Base-by-base conservation (phyloP, 1,284 basidiomycete species). In the Xerocomus minutiporus region DNA sequence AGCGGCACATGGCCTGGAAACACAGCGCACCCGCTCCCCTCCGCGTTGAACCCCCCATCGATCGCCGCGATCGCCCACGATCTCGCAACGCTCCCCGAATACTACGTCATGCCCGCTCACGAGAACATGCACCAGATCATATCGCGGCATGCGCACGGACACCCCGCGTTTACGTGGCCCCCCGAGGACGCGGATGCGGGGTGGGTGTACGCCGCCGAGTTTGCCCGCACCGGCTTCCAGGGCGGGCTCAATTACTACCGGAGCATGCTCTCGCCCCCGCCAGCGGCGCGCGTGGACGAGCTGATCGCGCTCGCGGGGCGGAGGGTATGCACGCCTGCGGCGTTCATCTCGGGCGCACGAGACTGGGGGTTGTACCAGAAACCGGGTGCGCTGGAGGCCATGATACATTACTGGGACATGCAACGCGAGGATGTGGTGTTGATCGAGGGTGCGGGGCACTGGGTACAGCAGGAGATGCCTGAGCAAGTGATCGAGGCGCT, bases 281-380 rank as follows among this genome's bases (percentile, higher is more conserved):
- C 61, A 3, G 38, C 25, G 29, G 64, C 58, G 43, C 51, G 47
- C 8, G 43, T 43, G 36, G 58, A 55, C 2, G 52, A 56, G 46
- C 53, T 66, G 39, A 50, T 46, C 32, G 48, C 31, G 15, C 61
- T 63, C 39, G 53, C 57, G 46, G 64, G 29, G 71, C 74, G 46
- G 60, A 69, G 60, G 51, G 71, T 82, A 5, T 67, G 71, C 20
- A 69, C 81, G 7, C 79, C 81, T 26, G 75, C 77, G 1, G 77
- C 78, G 71, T 85, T 79, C 58, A 58, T 85, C 15, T 69, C 76
- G 1, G 82, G 83, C 1, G 67, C 65, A 49, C 70, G 73, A 54
- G 82, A 84, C 61, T 84, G 82, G 82, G 82, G 81, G 0, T 71
- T 75, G 23, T 82, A 74, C 56, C 82, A 85, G 65, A 54, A 56